Evolutionary conservation across 768 basidiomycete species (phyloP).

Genomic region (Asterophora parasitica): DNA sequence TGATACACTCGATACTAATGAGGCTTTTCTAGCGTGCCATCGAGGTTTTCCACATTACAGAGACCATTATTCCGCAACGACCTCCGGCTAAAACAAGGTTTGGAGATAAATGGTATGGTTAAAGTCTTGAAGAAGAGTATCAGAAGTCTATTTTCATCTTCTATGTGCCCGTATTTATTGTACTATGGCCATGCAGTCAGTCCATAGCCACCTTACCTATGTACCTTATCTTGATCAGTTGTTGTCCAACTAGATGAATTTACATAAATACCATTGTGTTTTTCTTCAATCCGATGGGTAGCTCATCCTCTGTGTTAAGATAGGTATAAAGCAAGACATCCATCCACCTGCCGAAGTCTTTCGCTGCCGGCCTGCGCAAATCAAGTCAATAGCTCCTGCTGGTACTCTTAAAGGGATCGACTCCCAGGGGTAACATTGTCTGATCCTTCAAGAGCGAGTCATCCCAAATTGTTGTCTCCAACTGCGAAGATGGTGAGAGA

Average conservation of each 20-base stretch:
- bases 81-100: conserved; percentile 50
- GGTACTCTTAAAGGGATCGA: conserved; percentile 21
- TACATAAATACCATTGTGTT: no score
- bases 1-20: not conserved
- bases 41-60: conserved; percentile 75
- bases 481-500: conserved; percentile 28
- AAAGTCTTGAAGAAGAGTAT: no score
- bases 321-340: no score
- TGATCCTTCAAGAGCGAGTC: conserved; percentile 39
- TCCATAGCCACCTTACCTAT: no score
- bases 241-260: no score
- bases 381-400: no score
- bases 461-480: conserved; percentile 51
- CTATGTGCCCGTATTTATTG: not conserved
- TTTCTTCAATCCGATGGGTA: no score
- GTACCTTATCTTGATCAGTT: no score
- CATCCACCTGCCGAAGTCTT: no score
- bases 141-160: not conserved
- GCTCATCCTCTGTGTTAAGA: no score
- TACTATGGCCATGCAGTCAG: no score
- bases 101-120: conserved; percentile 75
- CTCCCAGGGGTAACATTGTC: conserved; percentile 55
- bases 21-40: conserved; percentile 65
- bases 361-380: no score
- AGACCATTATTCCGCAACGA: conserved; percentile 73